Evolutionary conservation across 306 rosid species (phyloP), one percentile per base, ranked within the genome.

Genomic region (Fagus sylvatica): DNA sequence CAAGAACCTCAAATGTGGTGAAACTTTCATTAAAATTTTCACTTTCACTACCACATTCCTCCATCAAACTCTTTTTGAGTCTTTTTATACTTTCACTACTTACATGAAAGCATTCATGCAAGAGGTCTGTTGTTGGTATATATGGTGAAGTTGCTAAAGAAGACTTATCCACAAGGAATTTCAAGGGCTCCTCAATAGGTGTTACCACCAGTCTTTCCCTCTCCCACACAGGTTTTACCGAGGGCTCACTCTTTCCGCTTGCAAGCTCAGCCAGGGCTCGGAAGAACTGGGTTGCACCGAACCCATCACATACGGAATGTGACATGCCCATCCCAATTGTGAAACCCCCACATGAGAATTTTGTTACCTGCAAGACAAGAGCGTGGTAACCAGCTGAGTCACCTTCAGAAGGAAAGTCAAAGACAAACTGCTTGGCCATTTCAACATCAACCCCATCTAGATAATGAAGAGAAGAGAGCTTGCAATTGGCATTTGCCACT

Each of bases 171-270:
- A 79, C 2, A 6, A 81, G 85, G 60, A 46, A 49, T 19, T 75
- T 36, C 39, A 82, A 41, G 9, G 87, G 81, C 8, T 78, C 79
- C 42, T 81, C 65, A 6, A 10, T 60, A 49, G 62, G 17, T 67
- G 43, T 75, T 22, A 83, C 85, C 28, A 71, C 16, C 3, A 79
- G 56, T 19, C 81, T 79, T 65, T 87, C 86, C 51, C 90, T 87
- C 41, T 87, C 90, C 90, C 88, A 87, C 61, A 84, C 81, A 4
- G 88, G 88, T 73, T 87, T 84, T 77, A 79, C 81, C 17, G 76
- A 55, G 0, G 84, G 88, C 71, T 87, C 88, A 53, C n/a, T 74
- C 56, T 82, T 77, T 1, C 83, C 85, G 15, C 78, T 79, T 40
- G 85, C 83, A 66, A 87, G 79, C 79, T 87, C 90, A 36, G 54